Conservation (phyloP, 768 basidiomycete species). For the Mycena olivaceomarginata region DNA sequence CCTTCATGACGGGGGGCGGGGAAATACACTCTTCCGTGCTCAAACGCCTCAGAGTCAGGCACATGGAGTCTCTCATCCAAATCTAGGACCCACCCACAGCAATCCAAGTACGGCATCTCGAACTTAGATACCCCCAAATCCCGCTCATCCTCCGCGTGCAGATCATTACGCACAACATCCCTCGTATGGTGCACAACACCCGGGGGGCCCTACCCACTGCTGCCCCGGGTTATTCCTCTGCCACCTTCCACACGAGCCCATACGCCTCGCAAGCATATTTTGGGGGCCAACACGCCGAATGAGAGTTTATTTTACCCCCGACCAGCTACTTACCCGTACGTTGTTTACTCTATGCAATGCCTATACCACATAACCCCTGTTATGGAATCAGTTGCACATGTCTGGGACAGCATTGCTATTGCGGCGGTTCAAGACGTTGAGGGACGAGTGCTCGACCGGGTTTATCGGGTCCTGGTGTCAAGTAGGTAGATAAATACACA, state of each 20-base stretch:
- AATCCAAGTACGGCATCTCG: neutral
- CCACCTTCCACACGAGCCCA: neutral
- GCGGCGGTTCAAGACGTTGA: constrained; percentile 1
- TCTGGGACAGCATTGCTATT: constrained; percentile 2
- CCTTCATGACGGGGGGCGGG: no score
- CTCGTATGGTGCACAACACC: neutral
- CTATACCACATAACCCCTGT: neutral
- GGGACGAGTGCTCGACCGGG: neutral
- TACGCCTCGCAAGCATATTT: neutral
- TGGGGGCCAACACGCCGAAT: neutral
- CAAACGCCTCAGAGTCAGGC: neutral
- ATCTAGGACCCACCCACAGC: neutral
- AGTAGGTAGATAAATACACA: neutral
- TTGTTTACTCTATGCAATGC: neutral
- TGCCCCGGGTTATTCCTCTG: neutral
- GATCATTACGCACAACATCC: neutral
- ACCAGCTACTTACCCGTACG: neutral
- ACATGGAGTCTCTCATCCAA: neutral
- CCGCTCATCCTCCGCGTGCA: neutral
- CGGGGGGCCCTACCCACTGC: neutral
- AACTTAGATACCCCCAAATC: neutral
- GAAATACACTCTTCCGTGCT: neutral
- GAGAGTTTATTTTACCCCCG: neutral
- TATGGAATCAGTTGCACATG: neutral
- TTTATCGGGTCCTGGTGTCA: neutral